Percentiles rank a stretch among this genome's conserved stretches.
phyloP scores from a whole-genome alignment of 2,329 filamentous ascomycete species.

The Acrocalymma vagum region DNA sequence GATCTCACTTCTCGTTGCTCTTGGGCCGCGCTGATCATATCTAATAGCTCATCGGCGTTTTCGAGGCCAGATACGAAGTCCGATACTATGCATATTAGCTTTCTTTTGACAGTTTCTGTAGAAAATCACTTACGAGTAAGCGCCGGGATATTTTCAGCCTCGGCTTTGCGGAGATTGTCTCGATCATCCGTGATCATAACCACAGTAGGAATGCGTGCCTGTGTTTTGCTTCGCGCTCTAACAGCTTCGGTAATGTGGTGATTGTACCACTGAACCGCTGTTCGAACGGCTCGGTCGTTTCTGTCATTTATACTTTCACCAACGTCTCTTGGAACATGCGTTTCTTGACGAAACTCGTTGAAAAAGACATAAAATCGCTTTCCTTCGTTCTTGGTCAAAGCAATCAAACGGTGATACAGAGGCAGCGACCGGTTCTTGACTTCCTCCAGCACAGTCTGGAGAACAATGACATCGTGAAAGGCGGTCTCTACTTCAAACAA shows the following conservation, averaged over 20 bases:
- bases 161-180: constrained; percentile 85
- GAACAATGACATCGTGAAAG: constrained; percentile 95
- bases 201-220: constrained; percentile 72
- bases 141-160: constrained; percentile 75
- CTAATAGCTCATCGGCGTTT: constrained; percentile 83
- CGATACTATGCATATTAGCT: constrained; percentile 42
- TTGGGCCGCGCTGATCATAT: constrained; percentile 88
- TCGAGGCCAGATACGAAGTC: constrained; percentile 87
- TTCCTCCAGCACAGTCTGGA: constrained; percentile 97
- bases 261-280: constrained; percentile 88
- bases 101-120: not conserved
- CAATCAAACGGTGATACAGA: constrained; percentile 91
- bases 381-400: constrained; percentile 91
- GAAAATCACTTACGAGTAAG: constrained; percentile 57
- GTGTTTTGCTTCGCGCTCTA: constrained; percentile 61
- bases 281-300: constrained; percentile 90
- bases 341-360: constrained; percentile 96
- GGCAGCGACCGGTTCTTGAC: constrained; percentile 92
- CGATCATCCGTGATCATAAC: constrained; percentile 96
- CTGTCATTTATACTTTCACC: constrained; percentile 95
- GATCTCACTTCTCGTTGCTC: constrained; percentile 72
- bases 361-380: constrained; percentile 99
- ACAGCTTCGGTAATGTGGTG: constrained; percentile 76
- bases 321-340: constrained; percentile 76
- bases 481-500: constrained; percentile 90